Base-by-base conservation (phyloP, 768 basidiomycete genomes). In the Collybiopsis luxurians region DNA sequence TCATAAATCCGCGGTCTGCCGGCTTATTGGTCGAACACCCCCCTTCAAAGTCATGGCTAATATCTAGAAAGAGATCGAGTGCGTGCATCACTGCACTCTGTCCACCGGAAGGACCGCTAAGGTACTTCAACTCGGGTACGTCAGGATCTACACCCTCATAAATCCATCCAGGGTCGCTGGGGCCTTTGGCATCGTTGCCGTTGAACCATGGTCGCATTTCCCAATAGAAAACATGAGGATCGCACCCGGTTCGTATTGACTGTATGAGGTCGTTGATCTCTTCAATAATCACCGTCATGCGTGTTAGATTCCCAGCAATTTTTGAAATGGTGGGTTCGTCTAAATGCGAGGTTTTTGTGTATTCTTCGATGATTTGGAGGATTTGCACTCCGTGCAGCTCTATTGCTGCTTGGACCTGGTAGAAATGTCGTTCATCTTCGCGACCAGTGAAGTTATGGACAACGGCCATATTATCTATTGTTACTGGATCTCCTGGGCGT, bases 21-120 rank as follows among this genome's bases (percentile, higher is more conserved):
- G n/a, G n/a, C n/a, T n/a, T 87, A 87, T 72, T 92, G 89, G 72
- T 98, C 87, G n/a, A n/a, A n/a, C n/a, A n/a, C n/a, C n/a, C n/a
- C n/a, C n/a, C n/a, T n/a, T n/a, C n/a, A n/a, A n/a, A n/a, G n/a
- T n/a, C n/a, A n/a, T n/a, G n/a, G n/a, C n/a, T n/a, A 69, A 97
- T 87, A 60, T 92, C 90, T 48, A 92, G 80, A 77, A 92, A 91
- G 70, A 95, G 73, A 67, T 92, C 90, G 24, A 92, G 73, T 11
- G 90, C 86, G 61, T 86, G 92, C 77, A 98, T 92, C 55, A 95
- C 81, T 49, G 87, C 87, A 70, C 91, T 94, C 74, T 98, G 96
- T 1, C 96, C 96, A 1, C 94, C 96, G 7, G 91, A 94, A 23
- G 96, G 95, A 0, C 96, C 96, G 58, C 85, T 88, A 52, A 86